Base-by-base conservation (phyloP, 164 flowering plant species). In the Saururus chinensis region DNA sequence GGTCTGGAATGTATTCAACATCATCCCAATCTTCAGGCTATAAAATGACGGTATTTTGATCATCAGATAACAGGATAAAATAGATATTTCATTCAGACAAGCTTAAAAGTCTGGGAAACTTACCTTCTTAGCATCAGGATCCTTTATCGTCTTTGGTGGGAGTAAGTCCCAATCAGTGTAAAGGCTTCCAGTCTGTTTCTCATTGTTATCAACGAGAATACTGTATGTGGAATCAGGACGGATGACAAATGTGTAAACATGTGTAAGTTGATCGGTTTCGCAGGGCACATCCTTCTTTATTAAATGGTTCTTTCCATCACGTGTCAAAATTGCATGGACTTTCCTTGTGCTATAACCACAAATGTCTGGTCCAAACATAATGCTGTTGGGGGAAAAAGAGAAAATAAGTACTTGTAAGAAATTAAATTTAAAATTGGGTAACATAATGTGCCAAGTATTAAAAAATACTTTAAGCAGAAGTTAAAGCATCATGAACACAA, bases 11-110 rank as follows among this genome's bases (percentile, higher is more conserved):
- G 45, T 74, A 78, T 63, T 80, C 81, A 56, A 51, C 63, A 7
- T 78, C 80, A 35, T 78, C 84, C 84, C 84, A 80, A 56, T 80
- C 80, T 21, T 75, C 71, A 41, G 84, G 84, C 84, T 80, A 71
- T 35, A 61, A 20, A 22, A 56, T 40, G 7, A 21, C 7, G 22
- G 21, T 20, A 22, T 8, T 41, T 22, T 40, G 20, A 21, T 40
- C 51, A 59, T 10, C n/a, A 16, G 6, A 40, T 4, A 4, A 60
- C 30, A 22, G 21, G 37, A 56, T 13, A 19, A 22, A 48, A 45
- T 25, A 61, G 12, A 49, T 25, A 61, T 17, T 1, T 48, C 12
- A 19, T 19, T 51, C 21, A 35, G 41, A 35, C 35, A 42, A 23
- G 51, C 51, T 9, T 23, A n/a, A 23, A 26, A 45, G 7, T 8